A percentile compares a stretch with the other conserved stretches of the same genome.
Conservation (phyloP, 2,329 filamentous ascomycete genomes). For the Fusarium lateritium region DNA sequence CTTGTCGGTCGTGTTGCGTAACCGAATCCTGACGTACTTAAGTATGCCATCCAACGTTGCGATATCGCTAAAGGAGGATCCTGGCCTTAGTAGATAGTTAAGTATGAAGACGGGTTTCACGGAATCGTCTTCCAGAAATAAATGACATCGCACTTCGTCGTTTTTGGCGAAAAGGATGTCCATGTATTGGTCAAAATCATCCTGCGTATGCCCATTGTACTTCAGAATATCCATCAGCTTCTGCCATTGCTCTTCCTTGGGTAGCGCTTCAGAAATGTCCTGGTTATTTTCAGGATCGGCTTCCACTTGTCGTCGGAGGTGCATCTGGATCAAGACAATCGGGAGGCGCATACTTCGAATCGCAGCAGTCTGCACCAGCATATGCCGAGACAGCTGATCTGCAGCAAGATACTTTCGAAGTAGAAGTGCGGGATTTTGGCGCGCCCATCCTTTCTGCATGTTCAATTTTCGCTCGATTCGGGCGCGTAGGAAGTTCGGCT, state of each 20-base stretch:
- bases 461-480: constrained; percentile 39
- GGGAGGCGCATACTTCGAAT: constrained; percentile 50
- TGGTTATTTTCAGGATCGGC: constrained; percentile 28
- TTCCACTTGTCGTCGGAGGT: constrained; percentile 46
- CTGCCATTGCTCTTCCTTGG: constrained; percentile 44
- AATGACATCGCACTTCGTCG: constrained; percentile 52
- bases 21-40: constrained; percentile 41
- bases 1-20: constrained; percentile 32
- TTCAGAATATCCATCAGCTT: constrained; percentile 35
- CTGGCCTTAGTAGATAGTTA: constrained; percentile 50
- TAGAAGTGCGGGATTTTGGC: constrained; percentile 46
- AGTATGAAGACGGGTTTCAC: constrained; percentile 51
- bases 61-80: constrained; percentile 45
- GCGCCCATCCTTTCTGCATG: constrained; percentile 42
- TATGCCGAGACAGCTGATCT: constrained; percentile 10
- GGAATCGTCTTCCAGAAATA: constrained; percentile 49
- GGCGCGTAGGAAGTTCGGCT: constrained; percentile 14
- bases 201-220: constrained; percentile 41
- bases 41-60: constrained; percentile 49
- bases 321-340: constrained; percentile 53
- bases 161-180: constrained; percentile 50
- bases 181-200: constrained; percentile 47
- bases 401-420: constrained; percentile 43
- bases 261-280: constrained; percentile 47
- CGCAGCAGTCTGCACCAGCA: constrained; percentile 41